phyloP scores from a whole-genome alignment of 176 grass and related monocot genomes.

The Oryza rufipogon region DNA sequence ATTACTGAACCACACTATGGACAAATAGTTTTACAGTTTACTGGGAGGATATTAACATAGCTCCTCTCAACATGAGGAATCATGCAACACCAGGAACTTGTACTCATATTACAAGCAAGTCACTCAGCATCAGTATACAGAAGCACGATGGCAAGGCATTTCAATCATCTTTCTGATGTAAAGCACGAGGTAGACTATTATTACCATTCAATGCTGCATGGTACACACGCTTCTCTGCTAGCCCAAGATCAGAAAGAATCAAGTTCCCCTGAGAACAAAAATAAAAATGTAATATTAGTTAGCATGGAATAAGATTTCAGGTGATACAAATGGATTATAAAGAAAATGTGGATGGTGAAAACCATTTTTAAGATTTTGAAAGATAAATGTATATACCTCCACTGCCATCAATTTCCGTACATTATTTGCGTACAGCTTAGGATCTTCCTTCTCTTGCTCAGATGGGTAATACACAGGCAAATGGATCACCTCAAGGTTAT shows the following conservation, averaged over 20 bases:
- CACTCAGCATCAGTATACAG: slow-evolving; percentile 43
- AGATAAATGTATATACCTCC: slow-evolving; percentile 52
- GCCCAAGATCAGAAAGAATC: slow-evolving; percentile 83
- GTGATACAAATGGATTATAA: neutral
- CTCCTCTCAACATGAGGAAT: slow-evolving; percentile 38
- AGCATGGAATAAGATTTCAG: neutral
- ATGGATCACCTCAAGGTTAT: slow-evolving; percentile 80
- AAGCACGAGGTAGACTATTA: slow-evolving; percentile 84
- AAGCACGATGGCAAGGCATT: slow-evolving; percentile 34
- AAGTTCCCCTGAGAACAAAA: slow-evolving; percentile 66
- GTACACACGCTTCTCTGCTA: slow-evolving; percentile 89
- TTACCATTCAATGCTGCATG: slow-evolving; percentile 96
- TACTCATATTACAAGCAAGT: slow-evolving; percentile 54
- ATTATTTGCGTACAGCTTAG: slow-evolving; percentile 80
- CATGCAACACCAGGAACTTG: slow-evolving; percentile 28
- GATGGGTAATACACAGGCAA: slow-evolving; percentile 88
- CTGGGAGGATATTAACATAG: slow-evolving; percentile 32
- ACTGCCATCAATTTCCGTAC: slow-evolving; percentile 85
- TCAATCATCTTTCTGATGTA: slow-evolving; percentile 98
- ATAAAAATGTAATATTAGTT: neutral
- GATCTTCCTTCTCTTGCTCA: slow-evolving; percentile 86
- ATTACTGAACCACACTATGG: slow-evolving; percentile 29
- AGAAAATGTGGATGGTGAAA: neutral
- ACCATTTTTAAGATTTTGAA: slow-evolving; percentile 1
- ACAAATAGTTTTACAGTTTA: slow-evolving; percentile 49